Percentiles rank a stretch among this genome's conserved stretches.
phyloP scores from a whole-genome alignment of 495 filamentous ascomycete species.

The Hypoxylon cercidicola region DNA sequence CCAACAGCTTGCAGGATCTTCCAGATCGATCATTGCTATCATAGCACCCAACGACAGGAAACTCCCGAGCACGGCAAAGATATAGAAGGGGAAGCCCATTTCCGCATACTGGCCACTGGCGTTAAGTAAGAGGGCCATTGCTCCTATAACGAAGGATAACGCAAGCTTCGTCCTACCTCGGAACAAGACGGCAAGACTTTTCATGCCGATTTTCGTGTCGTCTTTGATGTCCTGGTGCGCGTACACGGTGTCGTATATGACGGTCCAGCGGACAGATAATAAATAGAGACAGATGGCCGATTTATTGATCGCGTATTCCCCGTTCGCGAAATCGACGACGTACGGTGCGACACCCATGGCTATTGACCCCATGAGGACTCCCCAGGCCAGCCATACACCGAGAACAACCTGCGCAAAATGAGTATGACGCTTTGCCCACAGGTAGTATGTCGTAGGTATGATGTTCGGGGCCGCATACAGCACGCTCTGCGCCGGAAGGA shows the following conservation, averaged over 20 bases:
- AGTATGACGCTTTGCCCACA: constrained; percentile 54
- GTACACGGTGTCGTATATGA: constrained; percentile 57
- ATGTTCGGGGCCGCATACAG: constrained; percentile 48
- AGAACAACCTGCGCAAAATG: constrained; percentile 54
- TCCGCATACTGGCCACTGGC: no score
- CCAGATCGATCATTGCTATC: constrained; percentile 51
- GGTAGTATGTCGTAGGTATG: constrained; percentile 49
- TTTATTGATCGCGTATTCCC: constrained; percentile 25
- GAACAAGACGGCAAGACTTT: constrained; percentile 53
- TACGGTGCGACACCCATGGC: constrained; percentile 42
- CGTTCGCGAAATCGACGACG: constrained; percentile 13
- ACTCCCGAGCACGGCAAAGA: constrained; percentile 41
- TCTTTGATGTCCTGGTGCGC: constrained; percentile 54
- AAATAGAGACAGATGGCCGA: constrained; percentile 37
- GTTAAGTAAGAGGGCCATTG: no score
- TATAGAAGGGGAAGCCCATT: constrained; percentile 43
- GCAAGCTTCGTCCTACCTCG: constrained; percentile 44
- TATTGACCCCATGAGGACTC: constrained; percentile 46
- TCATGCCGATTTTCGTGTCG: constrained; percentile 50
- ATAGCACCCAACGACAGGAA: constrained; percentile 47
- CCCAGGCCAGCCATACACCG: constrained; percentile 50
- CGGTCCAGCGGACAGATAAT: constrained; percentile 47
- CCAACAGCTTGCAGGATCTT: constrained; percentile 50
- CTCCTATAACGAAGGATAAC: constrained; percentile 34
- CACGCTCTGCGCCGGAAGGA: constrained; percentile 35